phyloP scores from a whole-genome alignment of 2,329 filamentous ascomycete genomes.

The Diaporthe australafricana region DNA sequence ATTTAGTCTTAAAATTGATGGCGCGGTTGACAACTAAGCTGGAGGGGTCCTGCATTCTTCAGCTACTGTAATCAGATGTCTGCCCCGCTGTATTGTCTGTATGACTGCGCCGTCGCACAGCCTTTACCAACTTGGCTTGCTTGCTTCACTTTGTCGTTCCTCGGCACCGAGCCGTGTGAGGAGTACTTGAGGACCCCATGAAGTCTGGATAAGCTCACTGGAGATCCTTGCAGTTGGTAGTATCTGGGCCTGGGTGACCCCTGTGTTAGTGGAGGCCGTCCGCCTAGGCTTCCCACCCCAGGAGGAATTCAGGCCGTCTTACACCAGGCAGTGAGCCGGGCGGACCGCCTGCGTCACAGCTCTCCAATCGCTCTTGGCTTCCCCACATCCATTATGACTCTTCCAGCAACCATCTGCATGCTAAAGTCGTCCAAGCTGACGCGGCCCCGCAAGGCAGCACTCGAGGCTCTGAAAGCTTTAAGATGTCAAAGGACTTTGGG shows the following conservation, averaged over 20 bases:
- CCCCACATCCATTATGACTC: conserved; percentile 30
- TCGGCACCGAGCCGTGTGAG: background rate
- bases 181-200: background rate
- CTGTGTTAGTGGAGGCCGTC: conserved; percentile 17
- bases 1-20: conserved; percentile 6
- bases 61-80: conserved; percentile 22
- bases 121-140: conserved; percentile 1
- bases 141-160: conserved; percentile 6
- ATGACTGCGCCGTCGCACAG: conserved; percentile 30
- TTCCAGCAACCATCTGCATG: conserved; percentile 25
- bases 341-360: conserved; percentile 10
- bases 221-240: conserved; percentile 9
- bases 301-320: conserved; percentile 27
- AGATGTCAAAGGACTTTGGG: background rate
- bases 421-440: conserved; percentile 36
- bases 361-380: conserved; percentile 26
- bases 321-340: conserved; percentile 5
- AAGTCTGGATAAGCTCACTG: conserved; percentile 34
- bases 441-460: conserved; percentile 39
- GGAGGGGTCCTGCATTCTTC: conserved; percentile 10
- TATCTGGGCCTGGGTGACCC: conserved; percentile 7
- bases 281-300: conserved; percentile 17
- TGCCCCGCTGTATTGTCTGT: conserved; percentile 25
- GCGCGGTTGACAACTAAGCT: conserved; percentile 30
- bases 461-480: conserved; percentile 7